Evolutionary conservation across 345 rosid species (phyloP).

Genomic region (Rhodamnia rubescens): DNA sequence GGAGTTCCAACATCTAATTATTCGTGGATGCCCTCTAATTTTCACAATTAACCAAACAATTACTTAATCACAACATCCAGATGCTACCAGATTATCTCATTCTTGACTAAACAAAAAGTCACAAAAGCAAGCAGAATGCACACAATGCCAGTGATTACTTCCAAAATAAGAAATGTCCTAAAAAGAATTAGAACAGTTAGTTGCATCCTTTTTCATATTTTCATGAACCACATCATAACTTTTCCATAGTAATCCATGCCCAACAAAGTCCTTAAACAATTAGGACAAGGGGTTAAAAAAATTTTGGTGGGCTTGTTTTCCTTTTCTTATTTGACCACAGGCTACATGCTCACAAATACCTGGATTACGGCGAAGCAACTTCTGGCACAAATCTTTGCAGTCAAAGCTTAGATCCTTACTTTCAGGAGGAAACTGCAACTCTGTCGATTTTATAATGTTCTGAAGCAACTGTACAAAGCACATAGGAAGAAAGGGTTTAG

Average conservation of each 20-base stretch:
- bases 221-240: neutral
- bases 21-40: neutral
- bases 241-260: neutral
- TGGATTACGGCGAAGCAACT: slow-evolving; percentile 82
- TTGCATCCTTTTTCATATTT: neutral
- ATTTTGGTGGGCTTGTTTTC: neutral
- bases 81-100: neutral
- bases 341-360: slow-evolving; percentile 24
- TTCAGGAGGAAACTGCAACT: slow-evolving; percentile 61
- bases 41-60: neutral
- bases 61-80: neutral
- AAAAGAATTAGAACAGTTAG: neutral
- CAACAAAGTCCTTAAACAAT: neutral
- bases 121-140: neutral
- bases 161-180: neutral
- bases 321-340: neutral
- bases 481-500: neutral
- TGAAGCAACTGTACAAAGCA: slow-evolving; percentile 68
- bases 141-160: neutral
- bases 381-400: slow-evolving; percentile 84
- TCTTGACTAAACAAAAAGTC: neutral
- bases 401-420: slow-evolving; percentile 44
- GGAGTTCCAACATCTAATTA: neutral
- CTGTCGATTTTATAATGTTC: slow-evolving; percentile 76
- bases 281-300: neutral